Conservation (phyloP, 495 filamentous ascomycete genomes). For the Tuber borchii region DNA sequence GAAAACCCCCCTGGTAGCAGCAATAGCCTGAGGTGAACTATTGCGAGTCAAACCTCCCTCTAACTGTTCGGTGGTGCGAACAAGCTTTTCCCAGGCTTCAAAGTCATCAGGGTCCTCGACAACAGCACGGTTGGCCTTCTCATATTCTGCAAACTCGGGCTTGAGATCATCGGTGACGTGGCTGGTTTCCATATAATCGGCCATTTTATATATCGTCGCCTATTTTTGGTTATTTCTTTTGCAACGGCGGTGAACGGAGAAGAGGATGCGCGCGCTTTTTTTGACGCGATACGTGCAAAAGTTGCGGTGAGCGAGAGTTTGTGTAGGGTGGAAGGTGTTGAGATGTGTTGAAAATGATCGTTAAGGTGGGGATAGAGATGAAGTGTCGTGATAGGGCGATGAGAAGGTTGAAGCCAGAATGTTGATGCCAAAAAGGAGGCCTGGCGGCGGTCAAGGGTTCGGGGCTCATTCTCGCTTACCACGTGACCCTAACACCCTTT, state of each 20-base stretch:
- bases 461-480: background rate
- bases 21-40: constrained; percentile 88
- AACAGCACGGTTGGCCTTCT: constrained; percentile 41
- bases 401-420: constrained; percentile 3
- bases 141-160: constrained; percentile 41
- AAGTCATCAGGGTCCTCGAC: constrained; percentile 81
- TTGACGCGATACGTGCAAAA: background rate
- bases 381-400: constrained; percentile 2
- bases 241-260: background rate
- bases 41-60: constrained; percentile 95
- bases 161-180: constrained; percentile 36
- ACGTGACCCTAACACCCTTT: background rate
- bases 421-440: background rate
- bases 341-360: background rate
- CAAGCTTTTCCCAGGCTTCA: constrained; percentile 89
- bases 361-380: background rate
- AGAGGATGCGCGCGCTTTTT: background rate
- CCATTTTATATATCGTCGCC: constrained; percentile 27
- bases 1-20: constrained; percentile 72
- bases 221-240: background rate
- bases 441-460: background rate
- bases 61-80: constrained; percentile 70
- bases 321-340: background rate
- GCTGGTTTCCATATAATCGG: constrained; percentile 34
- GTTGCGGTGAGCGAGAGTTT: background rate